These are phyloP conservation scores for Tylopilus subfusipes DNA, from an alignment of 768 basidiomycete species.

Conservation along the genomic window DNA sequence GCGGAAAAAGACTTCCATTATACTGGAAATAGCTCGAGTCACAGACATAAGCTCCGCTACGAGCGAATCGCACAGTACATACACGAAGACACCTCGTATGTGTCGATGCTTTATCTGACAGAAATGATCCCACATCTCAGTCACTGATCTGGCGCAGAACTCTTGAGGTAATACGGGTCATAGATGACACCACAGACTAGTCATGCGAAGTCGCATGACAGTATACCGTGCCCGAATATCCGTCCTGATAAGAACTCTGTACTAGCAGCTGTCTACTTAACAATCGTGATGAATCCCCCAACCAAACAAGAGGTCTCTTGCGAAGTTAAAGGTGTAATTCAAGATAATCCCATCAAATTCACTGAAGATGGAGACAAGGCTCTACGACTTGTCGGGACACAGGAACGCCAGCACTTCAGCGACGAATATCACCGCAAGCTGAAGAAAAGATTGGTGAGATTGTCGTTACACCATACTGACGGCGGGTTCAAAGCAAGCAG, in stretches of 20 bases:
- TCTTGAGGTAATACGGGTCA: neutral
- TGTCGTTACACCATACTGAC: too few relatives aligned
- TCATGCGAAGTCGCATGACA: neutral
- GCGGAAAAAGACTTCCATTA: too few relatives aligned
- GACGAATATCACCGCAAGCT: too few relatives aligned
- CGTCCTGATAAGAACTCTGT: neutral
- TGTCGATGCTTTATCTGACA: neutral
- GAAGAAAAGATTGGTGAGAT: too few relatives aligned
- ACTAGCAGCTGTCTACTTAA: neutral
- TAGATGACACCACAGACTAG: neutral
- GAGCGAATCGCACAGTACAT: neutral
- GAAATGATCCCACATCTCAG: neutral
- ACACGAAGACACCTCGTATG: neutral
- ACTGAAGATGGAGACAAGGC: too few relatives aligned
- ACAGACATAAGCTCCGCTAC: neutral
- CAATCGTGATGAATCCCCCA: neutral
- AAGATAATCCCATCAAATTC: neutral
- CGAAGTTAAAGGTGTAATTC: neutral
- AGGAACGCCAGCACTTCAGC: too few relatives aligned
- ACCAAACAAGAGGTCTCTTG: neutral
- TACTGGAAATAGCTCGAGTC: neutral
- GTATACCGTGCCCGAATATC: neutral
- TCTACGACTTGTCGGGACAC: too few relatives aligned
- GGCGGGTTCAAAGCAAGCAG: too few relatives aligned
- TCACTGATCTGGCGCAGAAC: neutral